These are phyloP conservation scores for Neurospora tetraspora DNA, from an alignment of 495 filamentous ascomycete genomes.

Conservation along the genomic window DNA sequence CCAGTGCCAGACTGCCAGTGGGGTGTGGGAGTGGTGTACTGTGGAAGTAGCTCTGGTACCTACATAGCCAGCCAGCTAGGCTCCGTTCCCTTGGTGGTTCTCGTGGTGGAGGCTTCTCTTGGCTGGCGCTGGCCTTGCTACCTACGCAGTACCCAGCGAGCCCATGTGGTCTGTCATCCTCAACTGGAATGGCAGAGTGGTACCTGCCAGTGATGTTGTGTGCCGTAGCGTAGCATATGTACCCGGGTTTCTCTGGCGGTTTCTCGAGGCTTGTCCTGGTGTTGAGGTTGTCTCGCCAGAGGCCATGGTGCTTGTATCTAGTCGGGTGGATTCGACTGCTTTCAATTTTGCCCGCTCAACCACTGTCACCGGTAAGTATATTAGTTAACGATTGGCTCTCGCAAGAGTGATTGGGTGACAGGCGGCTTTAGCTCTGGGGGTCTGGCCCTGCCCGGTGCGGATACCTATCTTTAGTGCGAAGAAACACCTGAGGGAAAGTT, in stretches of 20 bases:
- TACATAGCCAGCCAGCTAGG: not conserved
- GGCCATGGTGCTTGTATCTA: not conserved
- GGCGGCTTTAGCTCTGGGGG: not conserved
- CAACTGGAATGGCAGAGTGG: not conserved
- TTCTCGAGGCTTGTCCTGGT: not conserved
- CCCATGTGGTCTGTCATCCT: not conserved
- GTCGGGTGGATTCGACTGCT: not conserved
- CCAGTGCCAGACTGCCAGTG: conserved; percentile 12
- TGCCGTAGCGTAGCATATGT: not conserved
- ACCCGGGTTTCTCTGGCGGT: not conserved
- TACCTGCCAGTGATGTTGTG: not conserved
- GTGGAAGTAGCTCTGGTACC: not conserved
- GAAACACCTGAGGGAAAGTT: not conserved
- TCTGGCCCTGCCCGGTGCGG: not conserved
- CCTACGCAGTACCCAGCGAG: not conserved
- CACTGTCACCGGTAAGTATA: not conserved
- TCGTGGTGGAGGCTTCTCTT: not conserved
- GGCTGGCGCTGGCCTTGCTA: not conserved
- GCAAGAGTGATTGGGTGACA: not conserved
- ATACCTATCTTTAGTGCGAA: not conserved
- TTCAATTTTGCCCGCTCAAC: not conserved
- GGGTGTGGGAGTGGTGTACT: not conserved
- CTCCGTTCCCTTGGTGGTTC: not conserved
- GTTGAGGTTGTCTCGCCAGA: not conserved
- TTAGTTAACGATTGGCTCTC: not conserved